Base-by-base conservation (phyloP, 176 grass and related monocot species). In the Typha latifolia region DNA sequence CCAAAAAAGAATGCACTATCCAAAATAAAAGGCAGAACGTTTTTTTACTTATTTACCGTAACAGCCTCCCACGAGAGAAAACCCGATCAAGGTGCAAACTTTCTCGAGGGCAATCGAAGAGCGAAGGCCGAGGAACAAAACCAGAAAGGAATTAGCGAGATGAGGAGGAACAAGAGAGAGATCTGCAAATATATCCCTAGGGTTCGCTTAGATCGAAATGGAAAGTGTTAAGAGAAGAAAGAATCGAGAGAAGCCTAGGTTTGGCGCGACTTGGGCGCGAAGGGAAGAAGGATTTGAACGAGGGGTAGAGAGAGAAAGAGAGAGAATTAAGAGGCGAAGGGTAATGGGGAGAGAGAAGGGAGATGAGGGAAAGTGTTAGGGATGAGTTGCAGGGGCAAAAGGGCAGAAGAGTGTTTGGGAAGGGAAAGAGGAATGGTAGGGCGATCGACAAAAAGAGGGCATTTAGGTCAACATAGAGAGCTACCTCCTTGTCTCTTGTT, bases 401-500 rank as follows among this genome's bases (percentile, higher is more conserved):
- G 74, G 69, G 72, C 79, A 78, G 78, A 49, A 69, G 53, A 49
- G 74, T 20, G 65, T 49, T 24, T 52, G 66, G 61, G 69, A 67
- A 68, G 62, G 14, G 51, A 5, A 23, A 29, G 61, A 71, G 69
- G 56, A 34, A 21, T 64, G 63, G 48, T 22, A 49, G 48, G 24
- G 69, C 51, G 49, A 21, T 29, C 55, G 51, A 19, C 18, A 43
- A 59, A 29, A 26, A 74, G 79, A 74, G 87, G 87, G 87, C 2
- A 85, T 85, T 90, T 82, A 82, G 76, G 87, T 85, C 82, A 90
- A 90, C 3, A 19, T 48, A 0, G 4, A 15, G 68, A 7, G 16
- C 53, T 34, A 52, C 1, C 32, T 57, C 34, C 50, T 61, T 32
- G 57, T 52, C 49, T 18, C 55, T 49, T 67, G 1, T 3, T 37